Evolutionary conservation across 1,284 basidiomycete species (phyloP), one percentile per base, ranked within the genome.

Genomic region (Neonothopanus nambi): DNA sequence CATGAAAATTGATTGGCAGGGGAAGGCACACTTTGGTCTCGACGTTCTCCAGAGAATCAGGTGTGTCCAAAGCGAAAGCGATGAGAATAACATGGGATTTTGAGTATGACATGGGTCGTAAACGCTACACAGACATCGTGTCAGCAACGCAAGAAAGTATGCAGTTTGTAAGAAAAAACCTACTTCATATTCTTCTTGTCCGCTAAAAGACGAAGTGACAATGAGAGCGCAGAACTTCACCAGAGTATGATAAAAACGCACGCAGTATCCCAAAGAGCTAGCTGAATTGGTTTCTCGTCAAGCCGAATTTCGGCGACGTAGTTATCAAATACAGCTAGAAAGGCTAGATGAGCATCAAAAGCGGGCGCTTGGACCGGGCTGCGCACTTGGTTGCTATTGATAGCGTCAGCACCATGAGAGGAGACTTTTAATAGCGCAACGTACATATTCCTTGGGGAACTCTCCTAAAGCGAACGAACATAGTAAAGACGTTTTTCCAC

Each of bases 41-140:
- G 17, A 98, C 95, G 72, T 98, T 98, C 62, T 98, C 96, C 57
- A 98, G 77, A 46, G 93, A 96, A 73, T 98, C 96, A 24, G 94
- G 95, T 18, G 95, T 95, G 73, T 98, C 96, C 67, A 99, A 88
- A 42, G 93, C 84, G 67, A 96, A 99, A 20, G 95, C 95, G 66
- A 99, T 98, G 60, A 99, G 83, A 69, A 99, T 98, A 65, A 99
- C 93, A 72, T 99, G 96, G 52, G 96, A 96, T 77, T 97, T 94
- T 45, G 95, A 95, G 73, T 98, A 98, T 23, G 94, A 97, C 69
- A 99, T 85, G 28, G 95, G 95, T 59, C 95, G 87, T 67, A 97
- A 78, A 59, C 93, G 89, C 89, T 94, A 66, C 28, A 47, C 51
- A 57, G 38, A 58, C 49, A 47, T 35, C 44, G 38, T 26, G 40